Percentiles rank a stretch among this genome's conserved stretches.
Evolutionary conservation across 1,139 yeast genomes (phyloP).

Genomic region (Sugiyamaella neomexicana): DNA sequence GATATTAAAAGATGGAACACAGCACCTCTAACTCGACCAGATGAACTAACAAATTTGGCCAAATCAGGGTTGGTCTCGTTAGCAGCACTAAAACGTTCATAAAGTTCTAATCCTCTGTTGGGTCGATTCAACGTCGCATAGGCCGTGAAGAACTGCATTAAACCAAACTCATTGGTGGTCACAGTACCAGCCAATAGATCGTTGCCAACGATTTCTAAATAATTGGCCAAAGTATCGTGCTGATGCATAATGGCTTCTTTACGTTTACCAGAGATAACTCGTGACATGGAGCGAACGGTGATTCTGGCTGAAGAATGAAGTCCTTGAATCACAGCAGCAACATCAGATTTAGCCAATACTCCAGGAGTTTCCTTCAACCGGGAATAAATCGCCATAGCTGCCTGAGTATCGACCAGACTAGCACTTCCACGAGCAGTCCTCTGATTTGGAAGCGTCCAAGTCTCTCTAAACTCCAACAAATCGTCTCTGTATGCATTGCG

Average conservation of each 20-base stretch:
- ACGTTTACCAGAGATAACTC: conserved; percentile 27
- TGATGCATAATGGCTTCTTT: conserved; percentile 21
- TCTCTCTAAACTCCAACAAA: conserved; percentile 20
- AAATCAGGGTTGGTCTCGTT: conserved; percentile 26
- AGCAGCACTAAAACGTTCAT: conserved; percentile 38
- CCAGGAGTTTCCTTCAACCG: conserved; percentile 28
- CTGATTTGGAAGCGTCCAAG: conserved; percentile 27
- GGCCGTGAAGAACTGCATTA: conserved; percentile 59
- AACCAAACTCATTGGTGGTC: conserved; percentile 51
- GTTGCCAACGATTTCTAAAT: conserved; percentile 31
- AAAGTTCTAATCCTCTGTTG: conserved; percentile 54
- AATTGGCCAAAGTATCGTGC: conserved; percentile 41
- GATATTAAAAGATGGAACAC: conserved; percentile 68
- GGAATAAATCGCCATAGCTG: conserved; percentile 33
- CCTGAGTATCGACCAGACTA: conserved; percentile 29
- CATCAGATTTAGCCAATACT: conserved; percentile 28
- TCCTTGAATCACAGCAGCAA: conserved; percentile 33
- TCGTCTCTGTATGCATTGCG: conserved; percentile 21
- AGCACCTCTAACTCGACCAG: conserved; percentile 59
- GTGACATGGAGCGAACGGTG: conserved; percentile 22
- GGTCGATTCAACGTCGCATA: conserved; percentile 55
- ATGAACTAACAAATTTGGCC: conserved; percentile 26
- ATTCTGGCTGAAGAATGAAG: conserved; percentile 33
- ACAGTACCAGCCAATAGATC: conserved; percentile 50
- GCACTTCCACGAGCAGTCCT: conserved; percentile 25